A percentile compares a stretch with the other conserved stretches of the same genome.
These are phyloP conservation scores for Iris pallida DNA, from an alignment of 116 monocot species.

Conservation along the genomic window DNA sequence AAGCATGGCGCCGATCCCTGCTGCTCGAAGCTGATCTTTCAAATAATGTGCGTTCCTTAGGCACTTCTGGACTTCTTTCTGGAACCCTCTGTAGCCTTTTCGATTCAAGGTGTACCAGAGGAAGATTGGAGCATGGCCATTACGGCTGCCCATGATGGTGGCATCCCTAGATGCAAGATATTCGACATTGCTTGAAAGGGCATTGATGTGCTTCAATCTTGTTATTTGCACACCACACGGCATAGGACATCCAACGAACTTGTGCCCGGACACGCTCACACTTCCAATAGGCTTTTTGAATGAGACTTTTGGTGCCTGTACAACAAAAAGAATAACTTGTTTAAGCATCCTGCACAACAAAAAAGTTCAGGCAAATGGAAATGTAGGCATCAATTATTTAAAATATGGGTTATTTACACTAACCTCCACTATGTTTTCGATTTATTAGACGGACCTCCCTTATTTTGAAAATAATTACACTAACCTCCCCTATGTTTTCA, in stretches of 20 bases:
- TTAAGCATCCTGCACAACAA: not conserved
- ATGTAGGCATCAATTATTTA: not conserved
- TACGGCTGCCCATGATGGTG: constrained; percentile 91
- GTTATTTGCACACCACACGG: constrained; percentile 93
- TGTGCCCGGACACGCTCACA: constrained; percentile 94
- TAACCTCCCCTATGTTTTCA: too few species aligned
- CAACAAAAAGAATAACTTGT: not conserved
- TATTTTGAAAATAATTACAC: too few species aligned
- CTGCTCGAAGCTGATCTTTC: constrained; percentile 55
- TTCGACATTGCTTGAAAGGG: constrained; percentile 75
- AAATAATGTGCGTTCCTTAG: constrained; percentile 76
- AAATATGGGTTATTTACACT: not conserved
- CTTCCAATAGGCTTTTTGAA: constrained; percentile 94
- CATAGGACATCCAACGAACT: constrained; percentile 93
- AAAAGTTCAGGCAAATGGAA: not conserved
- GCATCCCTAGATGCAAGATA: constrained; percentile 84
- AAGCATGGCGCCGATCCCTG: constrained; percentile 84
- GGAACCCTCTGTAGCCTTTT: constrained; percentile 73
- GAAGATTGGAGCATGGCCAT: constrained; percentile 87
- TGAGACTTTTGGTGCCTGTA: constrained; percentile 83
- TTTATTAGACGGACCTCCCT: too few species aligned
- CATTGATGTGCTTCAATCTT: constrained; percentile 57
- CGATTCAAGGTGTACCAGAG: constrained; percentile 89
- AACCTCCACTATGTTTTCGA: too few species aligned
- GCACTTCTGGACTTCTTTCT: constrained; percentile 88